phyloP scores from a whole-genome alignment of 768 basidiomycete genomes.

The Mycena capillaripes region DNA sequence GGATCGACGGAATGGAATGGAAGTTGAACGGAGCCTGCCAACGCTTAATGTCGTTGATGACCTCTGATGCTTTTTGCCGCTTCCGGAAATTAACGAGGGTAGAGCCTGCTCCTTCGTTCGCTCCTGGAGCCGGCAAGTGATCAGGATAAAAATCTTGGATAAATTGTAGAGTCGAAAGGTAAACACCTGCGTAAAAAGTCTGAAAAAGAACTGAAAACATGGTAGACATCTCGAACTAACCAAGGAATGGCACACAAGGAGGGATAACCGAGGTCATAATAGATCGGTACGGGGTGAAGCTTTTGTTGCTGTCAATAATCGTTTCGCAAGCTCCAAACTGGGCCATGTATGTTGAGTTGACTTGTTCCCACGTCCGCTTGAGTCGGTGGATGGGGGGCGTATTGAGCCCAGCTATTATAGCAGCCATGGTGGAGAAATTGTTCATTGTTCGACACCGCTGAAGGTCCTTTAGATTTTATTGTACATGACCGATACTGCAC shows the following conservation, averaged over 20 bases:
- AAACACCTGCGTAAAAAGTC: conserved; percentile 75
- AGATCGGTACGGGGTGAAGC: conserved; percentile 92
- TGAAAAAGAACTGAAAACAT: conserved; percentile 13
- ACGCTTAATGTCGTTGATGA: conserved; percentile 96
- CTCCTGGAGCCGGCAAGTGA: conserved; percentile 60
- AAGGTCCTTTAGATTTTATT: conserved; percentile 25
- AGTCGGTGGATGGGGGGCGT: conserved; percentile 93
- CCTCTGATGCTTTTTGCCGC: conserved; percentile 93
- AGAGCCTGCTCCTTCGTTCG: conserved; percentile 9
- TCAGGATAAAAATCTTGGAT: conserved; percentile 97
- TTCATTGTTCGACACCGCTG: conserved; percentile 91
- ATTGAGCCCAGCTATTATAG: conserved; percentile 94
- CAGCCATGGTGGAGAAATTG: conserved; percentile 98
- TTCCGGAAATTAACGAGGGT: conserved; percentile 96
- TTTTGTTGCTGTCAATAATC: conserved; percentile 93
- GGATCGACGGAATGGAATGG: conserved; percentile 73
- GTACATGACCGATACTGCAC: conserved; percentile 45
- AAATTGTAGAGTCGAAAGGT: conserved; percentile 96
- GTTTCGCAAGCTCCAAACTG: conserved; percentile 86
- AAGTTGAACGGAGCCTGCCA: conserved; percentile 97
- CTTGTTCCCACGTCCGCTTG: conserved; percentile 94
- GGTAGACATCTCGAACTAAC: conserved; percentile 63
- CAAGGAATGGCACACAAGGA: conserved; percentile 97
- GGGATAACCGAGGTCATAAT: conserved; percentile 87
- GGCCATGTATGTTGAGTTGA: conserved; percentile 80